Percentiles rank a stretch among this genome's conserved stretches.
These are phyloP conservation scores for Chrysanthemum seticuspe DNA, from an alignment of 129 eudicot genomes.

Conservation along the genomic window DNA sequence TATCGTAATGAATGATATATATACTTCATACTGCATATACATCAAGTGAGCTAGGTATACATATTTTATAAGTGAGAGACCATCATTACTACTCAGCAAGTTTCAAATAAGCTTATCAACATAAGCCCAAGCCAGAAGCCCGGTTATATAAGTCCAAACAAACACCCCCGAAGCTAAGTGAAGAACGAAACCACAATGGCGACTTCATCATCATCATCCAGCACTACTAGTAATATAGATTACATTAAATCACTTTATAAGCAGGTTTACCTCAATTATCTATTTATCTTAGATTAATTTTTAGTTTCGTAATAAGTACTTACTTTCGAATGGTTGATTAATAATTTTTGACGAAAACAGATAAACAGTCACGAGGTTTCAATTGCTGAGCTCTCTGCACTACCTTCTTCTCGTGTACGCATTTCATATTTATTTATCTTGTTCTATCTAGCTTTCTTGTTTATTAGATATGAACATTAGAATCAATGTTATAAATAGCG, in stretches of 20 bases:
- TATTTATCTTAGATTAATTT: neutral
- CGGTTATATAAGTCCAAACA: no score
- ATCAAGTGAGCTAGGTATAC: no score
- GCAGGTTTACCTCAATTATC: slow-evolving; percentile 19
- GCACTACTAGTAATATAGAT: slow-evolving; percentile 11
- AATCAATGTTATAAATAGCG: no score
- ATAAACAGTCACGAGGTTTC: slow-evolving; percentile 31
- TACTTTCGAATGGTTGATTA: neutral
- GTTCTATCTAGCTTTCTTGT: no score
- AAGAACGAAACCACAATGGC: slow-evolving; percentile 17
- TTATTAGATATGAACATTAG: no score
- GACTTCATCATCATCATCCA: slow-evolving; percentile 28
- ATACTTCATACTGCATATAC: no score
- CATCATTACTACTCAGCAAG: no score
- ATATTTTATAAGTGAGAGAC: no score
- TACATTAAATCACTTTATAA: slow-evolving; percentile 30
- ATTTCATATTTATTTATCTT: neutral
- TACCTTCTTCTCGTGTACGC: slow-evolving; percentile 28
- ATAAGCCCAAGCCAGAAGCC: no score
- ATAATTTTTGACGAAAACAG: slow-evolving; percentile 4
- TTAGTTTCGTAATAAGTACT: neutral
- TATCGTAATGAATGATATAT: no score
- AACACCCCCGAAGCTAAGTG: no score
- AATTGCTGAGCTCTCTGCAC: slow-evolving; percentile 32
- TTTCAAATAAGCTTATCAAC: no score